A percentile compares a stretch with the other conserved stretches of the same genome.
These are phyloP conservation scores for Rhododendron williamsianum DNA, from an alignment of 148 eudicot genomes.

Conservation along the genomic window DNA sequence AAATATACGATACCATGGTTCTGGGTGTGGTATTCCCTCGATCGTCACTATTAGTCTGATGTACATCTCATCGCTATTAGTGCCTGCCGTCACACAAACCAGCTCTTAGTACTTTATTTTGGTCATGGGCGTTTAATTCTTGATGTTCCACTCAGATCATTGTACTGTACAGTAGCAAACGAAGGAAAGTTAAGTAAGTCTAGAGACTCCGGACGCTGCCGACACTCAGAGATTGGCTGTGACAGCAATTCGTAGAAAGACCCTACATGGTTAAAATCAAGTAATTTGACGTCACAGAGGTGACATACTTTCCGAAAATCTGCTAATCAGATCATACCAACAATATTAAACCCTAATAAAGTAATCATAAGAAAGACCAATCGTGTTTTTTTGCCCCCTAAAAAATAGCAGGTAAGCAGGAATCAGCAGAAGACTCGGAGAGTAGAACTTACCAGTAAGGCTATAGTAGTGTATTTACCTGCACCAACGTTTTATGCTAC, in stretches of 20 bases:
- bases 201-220: background rate
- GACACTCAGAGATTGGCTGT: background rate
- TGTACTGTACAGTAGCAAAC: background rate
- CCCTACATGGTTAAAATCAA: background rate
- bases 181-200: background rate
- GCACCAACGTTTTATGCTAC: background rate
- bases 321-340: background rate
- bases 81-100: background rate
- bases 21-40: background rate
- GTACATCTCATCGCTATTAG: background rate
- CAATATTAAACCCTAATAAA: background rate
- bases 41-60: background rate
- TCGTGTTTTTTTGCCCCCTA: background rate
- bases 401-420: background rate
- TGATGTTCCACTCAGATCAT: background rate
- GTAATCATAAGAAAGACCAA: background rate
- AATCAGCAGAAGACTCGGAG: background rate
- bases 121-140: background rate
- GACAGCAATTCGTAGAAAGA: no score
- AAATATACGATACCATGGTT: background rate
- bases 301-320: background rate
- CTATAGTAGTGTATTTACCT: background rate
- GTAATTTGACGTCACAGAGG: background rate
- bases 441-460: background rate
- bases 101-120: background rate